Percentiles rank a stretch among this genome's conserved stretches.
Evolutionary conservation across 345 rosid species (phyloP).

Genomic region (Citrus trifoliata): DNA sequence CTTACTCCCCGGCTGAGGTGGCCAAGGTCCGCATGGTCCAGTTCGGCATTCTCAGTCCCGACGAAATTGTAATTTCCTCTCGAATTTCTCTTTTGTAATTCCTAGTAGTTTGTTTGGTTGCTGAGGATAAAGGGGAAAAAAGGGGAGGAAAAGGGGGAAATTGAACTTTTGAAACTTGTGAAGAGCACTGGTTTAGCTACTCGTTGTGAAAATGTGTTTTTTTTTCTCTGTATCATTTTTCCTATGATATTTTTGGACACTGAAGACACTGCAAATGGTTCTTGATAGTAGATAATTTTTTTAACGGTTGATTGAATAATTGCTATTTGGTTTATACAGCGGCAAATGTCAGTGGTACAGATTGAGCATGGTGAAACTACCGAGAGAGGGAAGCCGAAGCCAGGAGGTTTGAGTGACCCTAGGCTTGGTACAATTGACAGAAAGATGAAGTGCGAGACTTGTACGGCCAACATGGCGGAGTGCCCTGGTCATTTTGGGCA

Average conservation of each 20-base stretch:
- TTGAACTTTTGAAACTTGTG: background rate
- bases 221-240: background rate
- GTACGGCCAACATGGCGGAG: constrained; percentile 93
- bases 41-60: constrained; percentile 95
- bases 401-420: constrained; percentile 77
- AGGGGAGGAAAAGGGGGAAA: background rate
- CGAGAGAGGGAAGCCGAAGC: constrained; percentile 86
- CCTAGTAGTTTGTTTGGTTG: constrained; percentile 7
- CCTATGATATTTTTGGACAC: background rate
- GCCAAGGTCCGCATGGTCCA: constrained; percentile 88
- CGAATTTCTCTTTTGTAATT: constrained; percentile 8
- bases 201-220: background rate
- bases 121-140: background rate
- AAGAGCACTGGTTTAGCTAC: background rate
- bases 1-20: constrained; percentile 92
- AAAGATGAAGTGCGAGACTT: constrained; percentile 88
- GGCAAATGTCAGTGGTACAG: constrained; percentile 95
- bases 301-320: background rate
- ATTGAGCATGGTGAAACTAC: constrained; percentile 90
- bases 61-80: constrained; percentile 71
- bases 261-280: background rate
- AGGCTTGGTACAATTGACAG: constrained; percentile 90
- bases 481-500: constrained; percentile 98
- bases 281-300: background rate
- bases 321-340: constrained; percentile 42